Base-by-base conservation (phyloP, 306 rosid species). In the Pyrus communis region DNA sequence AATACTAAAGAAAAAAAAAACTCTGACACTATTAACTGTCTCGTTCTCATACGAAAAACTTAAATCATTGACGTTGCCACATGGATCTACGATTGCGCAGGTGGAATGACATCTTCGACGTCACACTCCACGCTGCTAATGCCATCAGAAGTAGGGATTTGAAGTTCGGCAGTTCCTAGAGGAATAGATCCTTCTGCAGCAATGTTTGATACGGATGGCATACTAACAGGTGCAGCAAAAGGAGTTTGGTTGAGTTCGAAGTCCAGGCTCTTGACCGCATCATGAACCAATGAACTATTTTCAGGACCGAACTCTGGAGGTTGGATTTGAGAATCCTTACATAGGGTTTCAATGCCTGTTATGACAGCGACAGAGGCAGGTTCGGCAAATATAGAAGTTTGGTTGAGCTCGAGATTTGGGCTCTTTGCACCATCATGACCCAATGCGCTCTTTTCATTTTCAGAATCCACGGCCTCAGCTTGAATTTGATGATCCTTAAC, bases 241-340 rank as follows among this genome's bases (percentile, higher is more conserved):
- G 83, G 82, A 66, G 46, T 80, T 55, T 65, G 77, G 73, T 81
- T 82, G 82, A 77, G 81, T 80, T 81, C 87, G 19, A 82, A 40
- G 43, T 79, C 73, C 61, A 75, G 67, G 46, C 17, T 75, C 73
- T 79, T 78, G 25, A 84, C 46, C n/a, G 71, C 86, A 7, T 67
- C 71, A 68, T 66, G 79, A 77, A 81, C 67, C 75, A 40, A 70
- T 72, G 78, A 79, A 71, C 81, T 85, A 55, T 63, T 79, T 70
- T 46, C 71, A 59, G 62, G 66, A 84, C 67, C 69, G 25, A 76
- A 30, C 43, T 45, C 76, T 64, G 68, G 83, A 40, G 59, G 71
- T 67, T 65, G 84, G 75, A 75, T 73, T 78, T 33, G 38, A 49
- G 74, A 78, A 60, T 79, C 68, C 75, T 61, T 73, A 51, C 31